Conservation (phyloP, 148 eudicot species). For the Diospyros lotus region DNA sequence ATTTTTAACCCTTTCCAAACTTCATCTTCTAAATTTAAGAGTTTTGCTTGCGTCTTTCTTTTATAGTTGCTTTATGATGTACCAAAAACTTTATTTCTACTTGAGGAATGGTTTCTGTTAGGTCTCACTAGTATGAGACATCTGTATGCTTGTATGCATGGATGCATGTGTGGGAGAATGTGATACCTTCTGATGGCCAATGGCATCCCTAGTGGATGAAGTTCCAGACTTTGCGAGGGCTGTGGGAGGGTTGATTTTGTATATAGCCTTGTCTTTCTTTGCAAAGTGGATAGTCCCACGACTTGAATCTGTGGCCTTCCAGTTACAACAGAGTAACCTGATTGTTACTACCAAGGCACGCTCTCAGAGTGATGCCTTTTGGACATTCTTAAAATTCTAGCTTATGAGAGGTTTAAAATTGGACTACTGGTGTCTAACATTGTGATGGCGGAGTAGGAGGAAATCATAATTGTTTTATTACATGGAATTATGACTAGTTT, state of each 20-base stretch:
- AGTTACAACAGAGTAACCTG: too few species aligned
- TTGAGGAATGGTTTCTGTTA: background rate
- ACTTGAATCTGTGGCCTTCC: too few species aligned
- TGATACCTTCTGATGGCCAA: too few species aligned
- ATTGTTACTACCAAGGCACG: too few species aligned
- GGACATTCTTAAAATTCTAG: background rate
- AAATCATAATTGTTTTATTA: too few species aligned
- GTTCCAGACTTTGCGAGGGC: too few species aligned
- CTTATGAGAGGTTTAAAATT: background rate
- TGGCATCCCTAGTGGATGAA: too few species aligned
- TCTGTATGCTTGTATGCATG: background rate
- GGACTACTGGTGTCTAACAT: background rate
- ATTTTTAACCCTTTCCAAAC: background rate
- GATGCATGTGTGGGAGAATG: background rate
- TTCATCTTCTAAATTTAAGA: background rate
- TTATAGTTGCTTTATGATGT: background rate
- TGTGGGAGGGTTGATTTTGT: too few species aligned
- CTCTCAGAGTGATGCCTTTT: background rate
- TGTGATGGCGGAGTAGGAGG: background rate
- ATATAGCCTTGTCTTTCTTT: too few species aligned
- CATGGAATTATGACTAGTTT: too few species aligned
- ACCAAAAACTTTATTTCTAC: background rate
- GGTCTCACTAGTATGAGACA: background rate
- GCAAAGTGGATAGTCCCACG: too few species aligned
- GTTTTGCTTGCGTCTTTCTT: background rate